These are phyloP conservation scores for Phytophthora europaea DNA, from an alignment of 352 stramenopile species.

Conservation along the genomic window DNA sequence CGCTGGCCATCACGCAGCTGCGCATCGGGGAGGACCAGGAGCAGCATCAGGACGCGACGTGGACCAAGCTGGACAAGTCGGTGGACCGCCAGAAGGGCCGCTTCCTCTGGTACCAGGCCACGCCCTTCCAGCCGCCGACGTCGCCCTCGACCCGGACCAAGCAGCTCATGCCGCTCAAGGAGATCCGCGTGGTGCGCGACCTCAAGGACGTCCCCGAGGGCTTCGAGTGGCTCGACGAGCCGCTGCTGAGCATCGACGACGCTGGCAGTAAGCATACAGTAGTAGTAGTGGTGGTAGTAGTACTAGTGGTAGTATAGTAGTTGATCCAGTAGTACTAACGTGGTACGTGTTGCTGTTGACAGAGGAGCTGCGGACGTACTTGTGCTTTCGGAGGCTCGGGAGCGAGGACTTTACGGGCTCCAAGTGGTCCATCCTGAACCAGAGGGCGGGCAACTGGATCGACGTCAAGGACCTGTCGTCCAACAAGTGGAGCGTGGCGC, in stretches of 20 bases:
- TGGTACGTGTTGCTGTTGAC: not conserved
- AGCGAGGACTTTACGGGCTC: conserved; percentile 73
- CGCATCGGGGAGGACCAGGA: conserved; percentile 46
- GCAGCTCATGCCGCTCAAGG: conserved; percentile 69
- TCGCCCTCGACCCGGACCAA: conserved; percentile 8
- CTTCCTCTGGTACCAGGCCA: conserved; percentile 73
- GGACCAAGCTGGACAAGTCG: conserved; percentile 81
- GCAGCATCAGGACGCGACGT: conserved; percentile 33
- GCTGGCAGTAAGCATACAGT: conserved; percentile 41
- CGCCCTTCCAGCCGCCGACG: conserved; percentile 36
- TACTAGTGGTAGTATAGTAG: not conserved
- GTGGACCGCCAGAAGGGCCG: conserved; percentile 67
- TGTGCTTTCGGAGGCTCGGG: conserved; percentile 77
- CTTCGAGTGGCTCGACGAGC: conserved; percentile 65
- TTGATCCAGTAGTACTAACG: not conserved
- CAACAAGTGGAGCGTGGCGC: conserved; percentile 80
- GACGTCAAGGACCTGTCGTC: conserved; percentile 84
- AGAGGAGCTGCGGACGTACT: conserved; percentile 71
- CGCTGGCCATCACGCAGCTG: conserved; percentile 63
- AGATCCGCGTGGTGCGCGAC: conserved; percentile 81
- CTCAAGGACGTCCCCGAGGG: conserved; percentile 74
- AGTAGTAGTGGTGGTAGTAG: not conserved
- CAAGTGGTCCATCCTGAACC: conserved; percentile 77
- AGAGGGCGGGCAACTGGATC: conserved; percentile 82
- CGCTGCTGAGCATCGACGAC: conserved; percentile 52